These are phyloP conservation scores for Oryza nivara DNA, from an alignment of 176 grass and related monocot genomes.

Conservation along the genomic window DNA sequence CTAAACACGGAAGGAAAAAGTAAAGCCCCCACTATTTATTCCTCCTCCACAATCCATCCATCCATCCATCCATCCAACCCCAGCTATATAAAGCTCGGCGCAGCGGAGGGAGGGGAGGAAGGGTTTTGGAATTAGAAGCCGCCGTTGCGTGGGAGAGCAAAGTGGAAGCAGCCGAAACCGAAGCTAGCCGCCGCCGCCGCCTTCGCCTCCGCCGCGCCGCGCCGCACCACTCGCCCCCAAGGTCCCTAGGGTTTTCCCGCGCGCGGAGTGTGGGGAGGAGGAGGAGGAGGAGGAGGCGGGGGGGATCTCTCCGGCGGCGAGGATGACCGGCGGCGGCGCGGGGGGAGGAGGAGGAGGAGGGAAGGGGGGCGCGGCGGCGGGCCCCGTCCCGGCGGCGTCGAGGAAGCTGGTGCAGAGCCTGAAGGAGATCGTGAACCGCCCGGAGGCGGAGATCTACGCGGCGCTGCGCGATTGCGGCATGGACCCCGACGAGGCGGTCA, in stretches of 20 bases:
- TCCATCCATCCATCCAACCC: not conserved
- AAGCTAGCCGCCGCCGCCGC: constrained; percentile 21
- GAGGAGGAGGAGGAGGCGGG: constrained; percentile 25
- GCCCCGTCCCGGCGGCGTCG: constrained; percentile 60
- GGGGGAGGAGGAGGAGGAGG: constrained; percentile 37
- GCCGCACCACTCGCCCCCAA: not conserved
- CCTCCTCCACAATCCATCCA: constrained; percentile 17
- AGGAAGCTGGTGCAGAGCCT: constrained; percentile 90
- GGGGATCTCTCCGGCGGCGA: constrained; percentile 51
- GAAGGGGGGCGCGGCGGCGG: constrained; percentile 36
- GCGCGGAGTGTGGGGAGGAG: not conserved
- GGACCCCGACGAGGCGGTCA: constrained; percentile 94
- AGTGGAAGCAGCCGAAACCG: constrained; percentile 58
- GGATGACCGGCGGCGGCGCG: constrained; percentile 48
- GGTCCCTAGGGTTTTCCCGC: constrained; percentile 25
- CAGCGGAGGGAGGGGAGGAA: constrained; percentile 39
- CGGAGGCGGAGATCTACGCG: constrained; percentile 94
- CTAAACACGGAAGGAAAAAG: constrained; percentile 21
- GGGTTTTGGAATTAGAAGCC: constrained; percentile 63
- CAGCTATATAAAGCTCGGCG: constrained; percentile 50
- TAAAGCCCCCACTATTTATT: not conserved
- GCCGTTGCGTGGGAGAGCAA: constrained; percentile 54
- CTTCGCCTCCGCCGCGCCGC: not conserved
- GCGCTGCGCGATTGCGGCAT: constrained; percentile 95
- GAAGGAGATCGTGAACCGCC: constrained; percentile 98